A percentile compares a stretch with the other conserved stretches of the same genome.
Conservation (phyloP, 2,329 filamentous ascomycete genomes). For the Raffaelea ambrosiae region DNA sequence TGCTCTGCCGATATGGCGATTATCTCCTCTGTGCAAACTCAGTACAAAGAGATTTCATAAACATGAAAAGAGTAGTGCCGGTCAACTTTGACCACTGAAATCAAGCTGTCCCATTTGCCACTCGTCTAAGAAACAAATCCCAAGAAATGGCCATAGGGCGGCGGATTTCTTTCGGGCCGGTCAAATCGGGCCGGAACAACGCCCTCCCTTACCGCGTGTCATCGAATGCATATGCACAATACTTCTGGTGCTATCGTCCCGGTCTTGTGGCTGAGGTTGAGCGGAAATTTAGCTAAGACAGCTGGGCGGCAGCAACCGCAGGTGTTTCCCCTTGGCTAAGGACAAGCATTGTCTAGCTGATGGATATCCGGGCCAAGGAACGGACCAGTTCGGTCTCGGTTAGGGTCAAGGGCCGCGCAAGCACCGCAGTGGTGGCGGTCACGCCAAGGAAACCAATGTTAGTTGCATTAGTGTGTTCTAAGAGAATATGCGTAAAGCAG, state of each 20-base stretch:
- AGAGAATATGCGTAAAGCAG: too few relatives aligned
- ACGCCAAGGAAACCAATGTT: too few relatives aligned
- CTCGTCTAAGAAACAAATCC: constrained; percentile 17
- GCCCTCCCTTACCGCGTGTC: too few relatives aligned
- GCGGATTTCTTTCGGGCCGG: constrained; percentile 12
- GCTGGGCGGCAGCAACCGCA: too few relatives aligned
- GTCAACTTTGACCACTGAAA: constrained; percentile 14
- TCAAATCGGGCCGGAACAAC: too few relatives aligned
- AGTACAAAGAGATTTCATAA: background rate
- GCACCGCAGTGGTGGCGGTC: constrained; percentile 16
- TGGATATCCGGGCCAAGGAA: constrained; percentile 18
- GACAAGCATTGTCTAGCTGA: constrained; percentile 17
- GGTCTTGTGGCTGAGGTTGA: too few relatives aligned
- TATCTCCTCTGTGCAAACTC: background rate
- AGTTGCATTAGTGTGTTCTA: too few relatives aligned
- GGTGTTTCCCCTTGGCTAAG: constrained; percentile 14
- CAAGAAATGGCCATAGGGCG: constrained; percentile 14
- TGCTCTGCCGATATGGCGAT: background rate
- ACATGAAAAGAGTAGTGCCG: too few relatives aligned
- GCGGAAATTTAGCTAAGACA: too few relatives aligned
- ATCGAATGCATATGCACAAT: too few relatives aligned
- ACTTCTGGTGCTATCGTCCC: too few relatives aligned
- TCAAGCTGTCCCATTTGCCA: constrained; percentile 17
- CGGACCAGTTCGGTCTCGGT: constrained; percentile 17
- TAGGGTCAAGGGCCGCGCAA: constrained; percentile 15